phyloP scores from a whole-genome alignment of 2,329 filamentous ascomycete genomes.

The Aspergillus melleus region DNA sequence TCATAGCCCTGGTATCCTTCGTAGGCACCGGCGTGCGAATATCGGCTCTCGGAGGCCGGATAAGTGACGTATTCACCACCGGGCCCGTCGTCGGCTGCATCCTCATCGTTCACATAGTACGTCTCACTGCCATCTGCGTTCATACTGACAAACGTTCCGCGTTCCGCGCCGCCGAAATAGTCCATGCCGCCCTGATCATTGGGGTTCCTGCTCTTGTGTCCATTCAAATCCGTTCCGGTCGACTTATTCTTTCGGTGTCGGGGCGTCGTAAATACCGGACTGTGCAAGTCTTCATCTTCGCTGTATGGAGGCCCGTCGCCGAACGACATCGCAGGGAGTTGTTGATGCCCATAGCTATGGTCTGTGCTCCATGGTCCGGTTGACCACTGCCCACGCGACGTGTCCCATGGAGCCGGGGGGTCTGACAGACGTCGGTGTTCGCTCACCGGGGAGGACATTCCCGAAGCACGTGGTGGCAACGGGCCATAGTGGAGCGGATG shows the following conservation, averaged over 20 bases:
- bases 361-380: constrained; percentile 49
- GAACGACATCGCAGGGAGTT: constrained; percentile 79
- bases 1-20: constrained; percentile 40
- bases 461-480: constrained; percentile 70
- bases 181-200: constrained; percentile 40
- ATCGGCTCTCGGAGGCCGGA: constrained; percentile 63
- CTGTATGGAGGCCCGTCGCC: constrained; percentile 89
- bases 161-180: constrained; percentile 54
- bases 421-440: constrained; percentile 82
- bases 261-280: constrained; percentile 79
- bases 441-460: constrained; percentile 80
- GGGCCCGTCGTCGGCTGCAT: constrained; percentile 62
- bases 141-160: constrained; percentile 66
- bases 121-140: constrained; percentile 71
- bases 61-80: constrained; percentile 82
- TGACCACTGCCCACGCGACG: constrained; percentile 59
- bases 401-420: constrained; percentile 70
- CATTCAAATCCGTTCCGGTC: constrained; percentile 35
- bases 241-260: constrained; percentile 85
- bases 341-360: constrained; percentile 62
- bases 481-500: constrained; percentile 94
- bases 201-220: constrained; percentile 50
- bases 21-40: constrained; percentile 50
- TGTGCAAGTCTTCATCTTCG: constrained; percentile 92
- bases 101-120: constrained; percentile 71